phyloP scores from a whole-genome alignment of 2,329 filamentous ascomycete species.

The Aspergillus aculeatus region DNA sequence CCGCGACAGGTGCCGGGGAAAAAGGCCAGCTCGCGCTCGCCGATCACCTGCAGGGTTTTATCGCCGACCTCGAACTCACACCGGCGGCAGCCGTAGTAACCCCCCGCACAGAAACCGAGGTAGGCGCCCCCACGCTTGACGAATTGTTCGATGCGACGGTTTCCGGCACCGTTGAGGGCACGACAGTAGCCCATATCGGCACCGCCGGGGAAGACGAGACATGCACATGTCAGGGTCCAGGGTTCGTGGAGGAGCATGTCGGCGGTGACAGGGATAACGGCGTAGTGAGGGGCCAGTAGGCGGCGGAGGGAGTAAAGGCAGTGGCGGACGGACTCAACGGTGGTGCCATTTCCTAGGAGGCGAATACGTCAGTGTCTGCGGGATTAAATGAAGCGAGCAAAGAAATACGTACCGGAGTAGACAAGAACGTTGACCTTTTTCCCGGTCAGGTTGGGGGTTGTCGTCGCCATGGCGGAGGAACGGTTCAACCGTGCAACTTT shows the following conservation, averaged over 20 bases:
- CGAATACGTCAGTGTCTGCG: slow-evolving; percentile 24
- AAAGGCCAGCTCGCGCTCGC: slow-evolving; percentile 79
- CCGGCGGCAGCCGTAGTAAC: slow-evolving; percentile 76
- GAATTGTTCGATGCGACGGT: slow-evolving; percentile 78
- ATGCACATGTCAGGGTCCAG: slow-evolving; percentile 80
- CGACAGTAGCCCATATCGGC: slow-evolving; percentile 92
- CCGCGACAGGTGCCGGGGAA: slow-evolving; percentile 85
- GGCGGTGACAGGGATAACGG: slow-evolving; percentile 80
- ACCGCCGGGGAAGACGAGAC: slow-evolving; percentile 89
- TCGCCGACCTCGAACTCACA: slow-evolving; percentile 94
- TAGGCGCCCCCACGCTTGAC: slow-evolving; percentile 83
- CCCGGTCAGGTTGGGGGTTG: slow-evolving; percentile 53
- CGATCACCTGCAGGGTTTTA: slow-evolving; percentile 76
- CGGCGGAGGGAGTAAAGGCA: slow-evolving; percentile 83
- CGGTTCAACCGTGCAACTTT: background rate
- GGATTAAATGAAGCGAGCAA: slow-evolving; percentile 24
- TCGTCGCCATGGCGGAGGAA: slow-evolving; percentile 18
- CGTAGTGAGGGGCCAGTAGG: slow-evolving; percentile 85
- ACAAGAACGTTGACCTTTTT: slow-evolving; percentile 84
- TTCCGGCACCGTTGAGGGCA: slow-evolving; percentile 82
- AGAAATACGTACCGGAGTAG: slow-evolving; percentile 74
- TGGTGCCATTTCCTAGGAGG: slow-evolving; percentile 74
- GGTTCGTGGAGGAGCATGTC: slow-evolving; percentile 83
- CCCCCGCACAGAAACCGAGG: slow-evolving; percentile 89
- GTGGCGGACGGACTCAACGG: slow-evolving; percentile 83